A percentile compares a stretch with the other conserved stretches of the same genome.
These are phyloP conservation scores for Colletotrichum nymphaeae DNA, from an alignment of 2,329 filamentous ascomycete genomes.

Conservation along the genomic window DNA sequence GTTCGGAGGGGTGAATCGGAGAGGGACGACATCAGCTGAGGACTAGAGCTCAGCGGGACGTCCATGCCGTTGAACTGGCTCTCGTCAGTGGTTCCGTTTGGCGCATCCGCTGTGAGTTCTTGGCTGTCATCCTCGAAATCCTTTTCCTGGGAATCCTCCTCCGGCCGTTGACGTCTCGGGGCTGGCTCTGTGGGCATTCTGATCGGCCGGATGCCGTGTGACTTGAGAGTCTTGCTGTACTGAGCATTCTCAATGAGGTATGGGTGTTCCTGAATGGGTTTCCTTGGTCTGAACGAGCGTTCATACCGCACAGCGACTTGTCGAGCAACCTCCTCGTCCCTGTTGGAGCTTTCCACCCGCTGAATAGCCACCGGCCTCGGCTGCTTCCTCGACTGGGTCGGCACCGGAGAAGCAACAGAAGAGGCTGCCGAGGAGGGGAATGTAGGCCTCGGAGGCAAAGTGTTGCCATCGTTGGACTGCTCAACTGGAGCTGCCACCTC, in stretches of 20 bases:
- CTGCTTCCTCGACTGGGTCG: neutral
- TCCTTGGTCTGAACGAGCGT: conserved; percentile 67
- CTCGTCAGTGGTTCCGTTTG: conserved; percentile 47
- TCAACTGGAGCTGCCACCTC: neutral
- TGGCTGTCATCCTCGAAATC: conserved; percentile 66
- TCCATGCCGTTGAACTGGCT: conserved; percentile 43
- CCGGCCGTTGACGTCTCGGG: conserved; percentile 41
- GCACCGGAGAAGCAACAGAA: neutral
- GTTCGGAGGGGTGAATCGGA: conserved; percentile 21
- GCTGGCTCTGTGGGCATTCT: conserved; percentile 50
- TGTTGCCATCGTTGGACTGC: neutral
- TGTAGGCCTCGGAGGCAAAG: neutral
- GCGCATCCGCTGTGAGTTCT: conserved; percentile 43
- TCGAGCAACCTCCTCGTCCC: conserved; percentile 28
- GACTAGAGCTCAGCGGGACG: neutral
- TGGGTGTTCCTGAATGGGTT: conserved; percentile 71
- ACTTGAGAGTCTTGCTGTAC: conserved; percentile 64
- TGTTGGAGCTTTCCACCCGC: neutral
- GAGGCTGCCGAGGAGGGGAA: neutral
- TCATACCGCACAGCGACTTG: conserved; percentile 48
- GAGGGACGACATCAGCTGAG: conserved; percentile 7
- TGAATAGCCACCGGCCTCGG: neutral
- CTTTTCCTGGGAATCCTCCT: conserved; percentile 59
- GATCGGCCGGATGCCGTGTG: conserved; percentile 65
- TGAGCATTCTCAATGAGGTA: conserved; percentile 67